phyloP scores from a whole-genome alignment of 441 rosid genomes.

The Omphalea diandra region DNA sequence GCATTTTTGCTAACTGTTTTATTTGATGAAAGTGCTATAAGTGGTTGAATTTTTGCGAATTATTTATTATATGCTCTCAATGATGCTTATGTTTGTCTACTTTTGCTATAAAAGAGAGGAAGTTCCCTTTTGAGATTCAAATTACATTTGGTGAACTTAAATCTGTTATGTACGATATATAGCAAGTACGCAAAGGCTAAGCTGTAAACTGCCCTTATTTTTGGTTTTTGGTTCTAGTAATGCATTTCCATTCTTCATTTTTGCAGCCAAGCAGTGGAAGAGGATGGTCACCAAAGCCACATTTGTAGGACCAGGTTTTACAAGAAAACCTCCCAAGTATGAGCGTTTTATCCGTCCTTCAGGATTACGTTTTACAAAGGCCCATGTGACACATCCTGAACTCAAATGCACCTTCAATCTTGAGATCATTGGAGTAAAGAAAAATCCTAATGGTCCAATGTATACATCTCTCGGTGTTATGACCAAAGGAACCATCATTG shows the following conservation, averaged over 20 bases:
- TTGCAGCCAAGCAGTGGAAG: conserved; percentile 91
- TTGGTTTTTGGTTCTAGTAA: not conserved
- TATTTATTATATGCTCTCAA: not conserved
- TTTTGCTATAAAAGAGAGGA: not conserved
- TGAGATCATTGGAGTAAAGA: conserved; percentile 85
- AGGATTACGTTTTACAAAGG: conserved; percentile 86
- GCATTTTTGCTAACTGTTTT: conserved; percentile 19
- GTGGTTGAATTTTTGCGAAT: not conserved
- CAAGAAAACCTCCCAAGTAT: conserved; percentile 97
- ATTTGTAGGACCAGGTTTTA: conserved; percentile 85
- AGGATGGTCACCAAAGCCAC: conserved; percentile 90
- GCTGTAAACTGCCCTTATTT: not conserved
- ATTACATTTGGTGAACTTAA: not conserved
- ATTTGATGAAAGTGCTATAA: not conserved
- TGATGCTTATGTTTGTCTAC: not conserved
- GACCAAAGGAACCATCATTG: conserved; percentile 90
- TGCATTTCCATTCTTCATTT: not conserved
- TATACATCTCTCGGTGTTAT: conserved; percentile 93
- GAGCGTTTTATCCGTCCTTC: conserved; percentile 94
- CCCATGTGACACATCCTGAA: conserved; percentile 93
- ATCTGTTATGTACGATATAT: not conserved
- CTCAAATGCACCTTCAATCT: conserved; percentile 88
- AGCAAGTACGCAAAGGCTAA: not conserved
- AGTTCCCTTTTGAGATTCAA: not conserved
- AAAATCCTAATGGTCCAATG: conserved; percentile 95